These are phyloP conservation scores for Metarhizium brunneum DNA, from an alignment of 2,329 filamentous ascomycete genomes.

Conservation along the genomic window DNA sequence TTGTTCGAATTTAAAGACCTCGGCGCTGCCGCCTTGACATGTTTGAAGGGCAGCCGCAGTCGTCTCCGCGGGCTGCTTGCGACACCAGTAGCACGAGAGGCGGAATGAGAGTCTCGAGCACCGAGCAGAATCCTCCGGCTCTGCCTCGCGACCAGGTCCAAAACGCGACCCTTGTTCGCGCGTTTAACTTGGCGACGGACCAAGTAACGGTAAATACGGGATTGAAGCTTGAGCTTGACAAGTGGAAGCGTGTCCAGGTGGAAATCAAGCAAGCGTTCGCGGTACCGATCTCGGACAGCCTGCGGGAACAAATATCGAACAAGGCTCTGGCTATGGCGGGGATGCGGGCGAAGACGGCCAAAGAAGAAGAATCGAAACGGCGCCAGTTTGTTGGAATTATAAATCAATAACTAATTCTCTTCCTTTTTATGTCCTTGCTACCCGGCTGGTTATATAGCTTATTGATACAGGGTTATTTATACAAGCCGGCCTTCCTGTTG, in stretches of 20 bases:
- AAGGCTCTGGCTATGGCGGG: slow-evolving; percentile 37
- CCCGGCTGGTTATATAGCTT: background rate
- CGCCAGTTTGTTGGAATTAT: slow-evolving; percentile 28
- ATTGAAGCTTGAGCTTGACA: slow-evolving; percentile 63
- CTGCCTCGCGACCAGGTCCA: slow-evolving; percentile 32
- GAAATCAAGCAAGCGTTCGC: slow-evolving; percentile 58
- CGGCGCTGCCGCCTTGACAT: slow-evolving; percentile 24
- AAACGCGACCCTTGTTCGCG: slow-evolving; percentile 35
- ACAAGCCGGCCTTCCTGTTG: background rate
- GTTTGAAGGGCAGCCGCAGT: slow-evolving; percentile 12
- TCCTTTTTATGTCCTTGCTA: background rate
- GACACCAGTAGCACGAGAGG: background rate
- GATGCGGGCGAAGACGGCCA: slow-evolving; percentile 22
- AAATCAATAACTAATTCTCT: background rate
- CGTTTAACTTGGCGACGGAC: slow-evolving; percentile 52
- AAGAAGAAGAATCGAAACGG: slow-evolving; percentile 31
- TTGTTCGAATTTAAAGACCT: slow-evolving; percentile 17
- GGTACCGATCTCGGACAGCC: slow-evolving; percentile 50
- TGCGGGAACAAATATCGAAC: slow-evolving; percentile 62
- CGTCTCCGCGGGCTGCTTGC: background rate
- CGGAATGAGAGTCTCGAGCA: slow-evolving; percentile 12
- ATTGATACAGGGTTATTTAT: background rate
- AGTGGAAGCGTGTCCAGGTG: slow-evolving; percentile 66
- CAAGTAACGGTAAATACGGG: slow-evolving; percentile 66
- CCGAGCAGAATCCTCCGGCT: slow-evolving; percentile 38